These are phyloP conservation scores for Yarrowia hollandica DNA, from an alignment of 805 yeast genomes.

Conservation along the genomic window DNA sequence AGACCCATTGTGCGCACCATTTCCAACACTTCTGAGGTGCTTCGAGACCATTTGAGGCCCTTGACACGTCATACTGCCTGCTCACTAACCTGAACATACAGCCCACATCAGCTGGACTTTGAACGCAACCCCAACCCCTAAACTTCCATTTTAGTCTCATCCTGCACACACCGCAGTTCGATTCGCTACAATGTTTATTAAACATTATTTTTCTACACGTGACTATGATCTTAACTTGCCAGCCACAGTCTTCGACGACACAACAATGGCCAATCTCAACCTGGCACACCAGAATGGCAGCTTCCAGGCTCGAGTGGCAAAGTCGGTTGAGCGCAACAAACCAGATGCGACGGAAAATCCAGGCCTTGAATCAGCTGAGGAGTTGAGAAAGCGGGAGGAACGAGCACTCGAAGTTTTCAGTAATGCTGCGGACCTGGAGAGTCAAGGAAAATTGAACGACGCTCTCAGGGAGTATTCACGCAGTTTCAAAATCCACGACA, in stretches of 20 bases:
- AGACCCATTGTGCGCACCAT: not conserved
- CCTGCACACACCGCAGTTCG: too few relatives aligned
- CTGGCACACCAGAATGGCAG: slow-evolving; percentile 3
- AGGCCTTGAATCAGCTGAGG: not conserved
- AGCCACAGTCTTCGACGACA: not conserved
- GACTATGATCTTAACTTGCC: not conserved
- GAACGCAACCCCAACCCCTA: not conserved
- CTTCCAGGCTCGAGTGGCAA: slow-evolving; percentile 19
- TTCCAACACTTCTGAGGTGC: too few relatives aligned
- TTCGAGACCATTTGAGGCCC: too few relatives aligned
- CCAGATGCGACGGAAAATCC: not conserved
- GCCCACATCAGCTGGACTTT: too few relatives aligned
- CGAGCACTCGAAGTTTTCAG: slow-evolving; percentile 1
- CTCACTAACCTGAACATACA: too few relatives aligned
- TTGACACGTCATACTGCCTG: too few relatives aligned
- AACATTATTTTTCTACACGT: not conserved
- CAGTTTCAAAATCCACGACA: slow-evolving; percentile 21
- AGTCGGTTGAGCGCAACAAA: not conserved
- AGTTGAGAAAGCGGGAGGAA: not conserved
- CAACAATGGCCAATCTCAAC: slow-evolving; percentile 19
- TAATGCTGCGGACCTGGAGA: slow-evolving; percentile 1
- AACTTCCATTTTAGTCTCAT: too few relatives aligned
- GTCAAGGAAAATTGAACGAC: slow-evolving; percentile 13
- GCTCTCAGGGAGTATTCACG: slow-evolving; percentile 17
- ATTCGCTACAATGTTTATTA: not conserved